Base-by-base conservation (phyloP, 441 rosid genomes). In the Populus tomentosa region DNA sequence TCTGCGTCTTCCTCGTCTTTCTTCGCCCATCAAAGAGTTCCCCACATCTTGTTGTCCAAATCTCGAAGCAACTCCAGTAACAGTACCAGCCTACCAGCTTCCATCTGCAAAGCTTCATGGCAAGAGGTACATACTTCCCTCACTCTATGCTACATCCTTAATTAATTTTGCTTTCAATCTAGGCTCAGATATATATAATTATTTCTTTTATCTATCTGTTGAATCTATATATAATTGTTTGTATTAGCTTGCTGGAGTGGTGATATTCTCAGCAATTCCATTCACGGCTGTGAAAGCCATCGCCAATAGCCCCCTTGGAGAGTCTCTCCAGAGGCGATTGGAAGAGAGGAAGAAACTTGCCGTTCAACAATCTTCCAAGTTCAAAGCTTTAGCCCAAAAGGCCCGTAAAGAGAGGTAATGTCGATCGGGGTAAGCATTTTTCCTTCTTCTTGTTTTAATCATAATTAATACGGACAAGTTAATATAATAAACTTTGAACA, bases 281-380 rank as follows among this genome's bases (percentile, higher is more conserved):
- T 94, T 92, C 86, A 91, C 96, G 56, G 94, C 87, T 33, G 98
- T 95, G 50, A 93, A 93, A 82, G 97, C 96, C 83, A 87, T 95
- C 24, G 98, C 98, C 9, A 95, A 90, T 69, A 90, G 99, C 79
- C 90, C 94, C 0, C 16, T 93, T 2, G 98, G 98, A 18, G 97
- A 92, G 72, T 84, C 91, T 79, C 83, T 95, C 9, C 94, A 86
- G 84, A 81, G 84, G 67, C 84, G 85, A 76, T 81, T 95, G 84
- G 88, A 87, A 83, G 88, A 90, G 87, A 86, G 78, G 80, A 94
- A 95, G 86, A 91, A 87, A 71, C 80, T 82, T 53, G 95, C 96
- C 13, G 81, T 88, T 3, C 84, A 78, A 65, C 86, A 86, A 20
- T 84, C 98, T 35, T 80, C 90, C 26, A 84, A 80, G 76, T 87